phyloP scores from a whole-genome alignment of 176 grass and related monocot genomes.

The Elymus sibiricus region DNA sequence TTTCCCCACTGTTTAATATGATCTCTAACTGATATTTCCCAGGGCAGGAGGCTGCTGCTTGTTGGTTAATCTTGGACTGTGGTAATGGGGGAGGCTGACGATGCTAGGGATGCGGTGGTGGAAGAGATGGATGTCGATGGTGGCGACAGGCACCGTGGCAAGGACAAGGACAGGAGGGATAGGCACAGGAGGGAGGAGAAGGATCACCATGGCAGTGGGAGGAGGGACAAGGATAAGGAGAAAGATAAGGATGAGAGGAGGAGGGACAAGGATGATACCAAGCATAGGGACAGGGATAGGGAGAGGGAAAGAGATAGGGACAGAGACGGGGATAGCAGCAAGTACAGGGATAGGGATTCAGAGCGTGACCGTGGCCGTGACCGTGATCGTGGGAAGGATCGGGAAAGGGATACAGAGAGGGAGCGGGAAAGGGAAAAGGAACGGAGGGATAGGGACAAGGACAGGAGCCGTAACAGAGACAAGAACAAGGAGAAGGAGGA shows the following conservation, averaged over 20 bases:
- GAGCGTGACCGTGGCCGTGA: conserved; percentile 37
- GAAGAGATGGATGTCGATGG: conserved; percentile 51
- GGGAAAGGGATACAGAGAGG: conserved; percentile 40
- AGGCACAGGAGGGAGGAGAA: conserved; percentile 46
- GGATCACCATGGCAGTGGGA: conserved; percentile 34
- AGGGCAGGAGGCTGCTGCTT: background rate
- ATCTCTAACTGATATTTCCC: background rate
- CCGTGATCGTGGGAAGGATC: conserved; percentile 49
- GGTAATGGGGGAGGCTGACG: conserved; percentile 39
- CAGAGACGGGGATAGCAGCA: conserved; percentile 38
- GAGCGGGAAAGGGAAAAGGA: conserved; percentile 48
- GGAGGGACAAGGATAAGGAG: conserved; percentile 49
- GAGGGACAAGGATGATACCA: conserved; percentile 37
- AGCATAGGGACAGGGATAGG: conserved; percentile 29
- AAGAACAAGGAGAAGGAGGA: conserved; percentile 51
- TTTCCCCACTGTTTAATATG: background rate
- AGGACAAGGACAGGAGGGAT: conserved; percentile 59
- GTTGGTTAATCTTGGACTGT: background rate
- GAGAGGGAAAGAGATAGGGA: conserved; percentile 31
- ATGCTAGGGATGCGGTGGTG: conserved; percentile 31
- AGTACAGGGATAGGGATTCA: conserved; percentile 31
- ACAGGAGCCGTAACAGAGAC: conserved; percentile 40
- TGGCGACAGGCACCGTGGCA: conserved; percentile 35
- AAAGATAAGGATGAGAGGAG: conserved; percentile 50
- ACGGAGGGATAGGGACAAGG: conserved; percentile 54